Conservation (phyloP, 306 rosid genomes). For the Lathyrus sativus region DNA sequence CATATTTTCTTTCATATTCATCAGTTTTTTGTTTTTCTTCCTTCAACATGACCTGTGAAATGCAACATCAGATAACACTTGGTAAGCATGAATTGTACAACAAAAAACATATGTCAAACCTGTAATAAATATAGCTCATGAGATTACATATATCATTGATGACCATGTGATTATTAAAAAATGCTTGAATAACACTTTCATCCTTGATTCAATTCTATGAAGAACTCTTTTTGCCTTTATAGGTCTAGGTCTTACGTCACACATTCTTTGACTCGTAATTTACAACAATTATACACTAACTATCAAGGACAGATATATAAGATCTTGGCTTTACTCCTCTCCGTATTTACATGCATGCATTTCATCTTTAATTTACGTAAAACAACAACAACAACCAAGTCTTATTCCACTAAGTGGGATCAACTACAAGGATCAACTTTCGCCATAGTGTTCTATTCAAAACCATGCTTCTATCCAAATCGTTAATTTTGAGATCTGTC, state of each 20-base stretch:
- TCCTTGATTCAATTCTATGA: conserved; percentile 26
- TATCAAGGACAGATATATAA: not conserved
- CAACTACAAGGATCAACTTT: too few species aligned
- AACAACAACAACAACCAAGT: too few species aligned
- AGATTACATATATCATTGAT: conserved; percentile 5
- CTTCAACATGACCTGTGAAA: conserved; percentile 60
- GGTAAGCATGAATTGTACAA: conserved; percentile 27
- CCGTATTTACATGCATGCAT: conserved; percentile 18
- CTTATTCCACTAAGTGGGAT: too few species aligned
- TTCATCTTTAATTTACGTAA: conserved; percentile 35
- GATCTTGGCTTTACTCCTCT: conserved; percentile 6
- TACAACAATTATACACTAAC: conserved; percentile 21
- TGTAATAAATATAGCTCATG: conserved; percentile 12
- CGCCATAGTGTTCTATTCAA: too few species aligned
- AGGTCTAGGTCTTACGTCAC: conserved; percentile 32
- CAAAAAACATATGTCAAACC: conserved; percentile 30
- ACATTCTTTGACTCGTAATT: conserved; percentile 27
- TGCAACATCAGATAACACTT: conserved; percentile 27
- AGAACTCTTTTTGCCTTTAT: conserved; percentile 28
- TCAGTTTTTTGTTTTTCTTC: conserved; percentile 73
- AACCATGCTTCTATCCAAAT: too few species aligned
- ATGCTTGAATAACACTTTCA: conserved; percentile 28
- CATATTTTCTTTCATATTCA: conserved; percentile 68
- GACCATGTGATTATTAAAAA: conserved; percentile 23
- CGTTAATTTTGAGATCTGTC: too few species aligned